Evolutionary conservation across 2,329 filamentous ascomycete species (phyloP).

Genomic region (Beauveria sp.): DNA sequence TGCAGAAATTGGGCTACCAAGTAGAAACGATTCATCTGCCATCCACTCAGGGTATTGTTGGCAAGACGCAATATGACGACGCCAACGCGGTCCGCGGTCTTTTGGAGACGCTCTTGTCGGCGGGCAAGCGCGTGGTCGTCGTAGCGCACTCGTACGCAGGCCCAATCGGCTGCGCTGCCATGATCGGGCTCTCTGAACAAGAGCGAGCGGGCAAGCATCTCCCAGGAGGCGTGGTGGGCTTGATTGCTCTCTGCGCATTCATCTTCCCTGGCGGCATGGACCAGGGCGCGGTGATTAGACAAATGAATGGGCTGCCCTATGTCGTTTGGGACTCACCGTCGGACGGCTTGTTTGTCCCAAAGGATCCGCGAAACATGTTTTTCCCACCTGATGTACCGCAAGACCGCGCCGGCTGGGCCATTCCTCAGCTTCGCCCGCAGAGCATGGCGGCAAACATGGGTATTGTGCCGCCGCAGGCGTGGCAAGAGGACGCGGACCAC

Average conservation of each 20-base stretch:
- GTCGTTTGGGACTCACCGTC: neutral
- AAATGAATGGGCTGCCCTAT: neutral
- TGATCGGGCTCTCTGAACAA: neutral
- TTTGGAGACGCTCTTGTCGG: slow-evolving; percentile 22
- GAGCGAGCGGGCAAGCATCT: neutral
- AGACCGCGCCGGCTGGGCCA: neutral
- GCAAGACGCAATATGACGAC: slow-evolving; percentile 23
- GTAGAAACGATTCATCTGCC: slow-evolving; percentile 19
- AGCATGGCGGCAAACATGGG: neutral
- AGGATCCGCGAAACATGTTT: neutral
- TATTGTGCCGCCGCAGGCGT: neutral
- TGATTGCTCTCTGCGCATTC: neutral
- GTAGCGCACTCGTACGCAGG: slow-evolving; percentile 38
- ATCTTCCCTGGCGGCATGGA: neutral
- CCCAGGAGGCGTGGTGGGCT: neutral
- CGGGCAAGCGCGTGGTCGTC: slow-evolving; percentile 33
- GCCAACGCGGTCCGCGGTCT: slow-evolving; percentile 22
- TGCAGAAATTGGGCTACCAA: slow-evolving; percentile 24
- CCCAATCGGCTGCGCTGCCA: slow-evolving; percentile 21
- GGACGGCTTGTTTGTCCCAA: neutral
- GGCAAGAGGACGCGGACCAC: slow-evolving; percentile 1
- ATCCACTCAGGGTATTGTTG: slow-evolving; percentile 23
- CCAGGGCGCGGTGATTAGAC: neutral
- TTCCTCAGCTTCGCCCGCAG: neutral
- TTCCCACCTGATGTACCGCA: neutral